phyloP scores from a whole-genome alignment of 1,284 basidiomycete genomes.

The Trametes sp. region DNA sequence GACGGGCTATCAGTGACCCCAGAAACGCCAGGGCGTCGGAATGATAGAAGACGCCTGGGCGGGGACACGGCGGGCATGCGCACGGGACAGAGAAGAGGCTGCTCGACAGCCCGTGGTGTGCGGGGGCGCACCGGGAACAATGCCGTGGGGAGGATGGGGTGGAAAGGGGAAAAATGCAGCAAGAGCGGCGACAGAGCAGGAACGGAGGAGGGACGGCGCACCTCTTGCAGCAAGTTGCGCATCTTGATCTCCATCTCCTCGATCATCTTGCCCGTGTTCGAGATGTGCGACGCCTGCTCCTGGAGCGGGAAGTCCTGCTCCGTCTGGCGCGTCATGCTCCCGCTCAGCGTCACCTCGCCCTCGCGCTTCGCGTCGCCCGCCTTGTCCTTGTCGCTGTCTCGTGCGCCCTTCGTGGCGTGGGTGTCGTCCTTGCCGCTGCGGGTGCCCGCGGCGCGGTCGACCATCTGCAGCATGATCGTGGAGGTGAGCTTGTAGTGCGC shows the following conservation, averaged over 20 bases:
- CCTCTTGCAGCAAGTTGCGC: conserved; percentile 93
- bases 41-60: conserved; percentile 2
- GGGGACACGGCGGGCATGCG: background rate
- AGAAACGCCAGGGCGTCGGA: conserved; percentile 8
- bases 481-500: conserved; percentile 98
- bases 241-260: conserved; percentile 99
- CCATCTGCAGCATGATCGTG: conserved; percentile 96
- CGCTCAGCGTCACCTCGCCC: conserved; percentile 87
- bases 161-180: background rate
- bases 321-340: conserved; percentile 96
- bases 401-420: conserved; percentile 32
- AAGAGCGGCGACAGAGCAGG: background rate
- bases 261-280: conserved; percentile 93
- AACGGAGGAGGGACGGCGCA: conserved; percentile 35
- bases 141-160: background rate
- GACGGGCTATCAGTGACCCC: conserved; percentile 3
- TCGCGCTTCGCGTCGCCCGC: conserved; percentile 58
- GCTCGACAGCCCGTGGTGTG: background rate
- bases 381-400: conserved; percentile 34
- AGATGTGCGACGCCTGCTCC: conserved; percentile 83
- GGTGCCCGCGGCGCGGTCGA: conserved; percentile 56
- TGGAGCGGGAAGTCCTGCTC: conserved; percentile 89
- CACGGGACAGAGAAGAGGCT: background rate
- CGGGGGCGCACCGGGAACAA: background rate
- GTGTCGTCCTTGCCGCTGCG: conserved; percentile 46